Evolutionary conservation across 2,329 filamentous ascomycete species (phyloP), one percentile per base, ranked within the genome.

Genomic region (Cadophora gregata): DNA sequence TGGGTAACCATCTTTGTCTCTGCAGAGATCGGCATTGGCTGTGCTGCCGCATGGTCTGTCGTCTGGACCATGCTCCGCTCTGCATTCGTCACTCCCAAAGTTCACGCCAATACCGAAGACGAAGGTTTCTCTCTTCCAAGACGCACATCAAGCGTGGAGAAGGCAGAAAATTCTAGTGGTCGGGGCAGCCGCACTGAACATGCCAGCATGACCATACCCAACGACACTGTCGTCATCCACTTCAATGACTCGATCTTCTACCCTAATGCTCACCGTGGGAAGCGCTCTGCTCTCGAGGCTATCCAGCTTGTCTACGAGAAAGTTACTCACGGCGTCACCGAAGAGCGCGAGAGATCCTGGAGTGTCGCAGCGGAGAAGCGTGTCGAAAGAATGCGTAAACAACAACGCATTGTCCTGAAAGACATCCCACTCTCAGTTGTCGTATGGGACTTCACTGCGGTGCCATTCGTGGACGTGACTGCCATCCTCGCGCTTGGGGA

Each of bases 1-100:
- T 90, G 87, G 85, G 81, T 90, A 2, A 88, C 87, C 0, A 82
- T 90, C 14, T 90, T 90, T 72, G 83, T 85, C 2, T 85, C 83
- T 0, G 86, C 85, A 0, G 87, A 90, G 70, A 81, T 86, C 38
- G 88, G 87, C 9, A 66, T 69, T n/a, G 63, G 61, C 12, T 42
- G 25, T 31, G 66, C 53, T 1, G 64, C 63, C 0, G 64, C 64
- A 14, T 70, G 65, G 55, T 33, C 63, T 14, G 56, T 67, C 25
- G 38, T 59, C 19, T 68, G 64, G 56, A 68, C 66, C 1, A 51
- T 68, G 51, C 50, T 70, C 31, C 60, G 68, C 33, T 45, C 56
- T 4, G 62, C 55, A 9, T 70, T 70, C 51, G 51, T 55, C 45
- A 62, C 47, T 36, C 63, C 63, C 4, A 42, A 59, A n/a, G 19